Evolutionary conservation across 345 rosid genomes (phyloP).

Genomic region (Lepidium sativum): DNA sequence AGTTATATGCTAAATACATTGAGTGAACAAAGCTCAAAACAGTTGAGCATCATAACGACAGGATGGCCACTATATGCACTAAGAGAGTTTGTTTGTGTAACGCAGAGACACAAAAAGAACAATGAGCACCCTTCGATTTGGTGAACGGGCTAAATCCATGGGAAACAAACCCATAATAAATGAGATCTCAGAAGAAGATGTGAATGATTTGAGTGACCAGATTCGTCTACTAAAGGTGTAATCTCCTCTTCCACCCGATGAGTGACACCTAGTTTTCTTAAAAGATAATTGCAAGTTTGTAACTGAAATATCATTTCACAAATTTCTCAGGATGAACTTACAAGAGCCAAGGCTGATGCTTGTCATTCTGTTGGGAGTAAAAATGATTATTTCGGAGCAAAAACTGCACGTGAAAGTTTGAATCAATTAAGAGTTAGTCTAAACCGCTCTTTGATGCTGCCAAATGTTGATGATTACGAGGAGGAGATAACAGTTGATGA

Average conservation of each 20-base stretch:
- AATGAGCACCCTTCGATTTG: slow-evolving; percentile 82
- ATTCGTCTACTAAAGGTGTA: slow-evolving; percentile 81
- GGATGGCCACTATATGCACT: neutral
- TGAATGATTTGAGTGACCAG: slow-evolving; percentile 91
- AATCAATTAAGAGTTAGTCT: slow-evolving; percentile 88
- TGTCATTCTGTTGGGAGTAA: slow-evolving; percentile 37
- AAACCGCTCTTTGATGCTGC: slow-evolving; percentile 80
- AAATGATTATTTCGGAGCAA: slow-evolving; percentile 41
- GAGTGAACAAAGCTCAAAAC: neutral
- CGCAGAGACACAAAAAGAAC: slow-evolving; percentile 67
- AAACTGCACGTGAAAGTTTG: slow-evolving; percentile 64
- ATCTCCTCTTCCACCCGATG: neutral
- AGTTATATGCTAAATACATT: neutral
- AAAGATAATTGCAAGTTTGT: neutral
- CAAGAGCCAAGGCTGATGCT: slow-evolving; percentile 63
- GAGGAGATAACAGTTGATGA: slow-evolving; percentile 58
- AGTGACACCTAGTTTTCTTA: too few relatives aligned
- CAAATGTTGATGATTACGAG: slow-evolving; percentile 46
- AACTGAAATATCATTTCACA: slow-evolving; percentile 1
- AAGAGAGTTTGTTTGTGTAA: slow-evolving; percentile 17
- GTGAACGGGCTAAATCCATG: slow-evolving; percentile 58
- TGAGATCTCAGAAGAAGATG: slow-evolving; percentile 92
- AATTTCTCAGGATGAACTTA: slow-evolving; percentile 76
- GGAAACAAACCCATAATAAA: slow-evolving; percentile 74
- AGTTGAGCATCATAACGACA: neutral